Evolutionary conservation across 2,329 filamentous ascomycete genomes (phyloP).

Genomic region (Magnaporthiopsis poae): DNA sequence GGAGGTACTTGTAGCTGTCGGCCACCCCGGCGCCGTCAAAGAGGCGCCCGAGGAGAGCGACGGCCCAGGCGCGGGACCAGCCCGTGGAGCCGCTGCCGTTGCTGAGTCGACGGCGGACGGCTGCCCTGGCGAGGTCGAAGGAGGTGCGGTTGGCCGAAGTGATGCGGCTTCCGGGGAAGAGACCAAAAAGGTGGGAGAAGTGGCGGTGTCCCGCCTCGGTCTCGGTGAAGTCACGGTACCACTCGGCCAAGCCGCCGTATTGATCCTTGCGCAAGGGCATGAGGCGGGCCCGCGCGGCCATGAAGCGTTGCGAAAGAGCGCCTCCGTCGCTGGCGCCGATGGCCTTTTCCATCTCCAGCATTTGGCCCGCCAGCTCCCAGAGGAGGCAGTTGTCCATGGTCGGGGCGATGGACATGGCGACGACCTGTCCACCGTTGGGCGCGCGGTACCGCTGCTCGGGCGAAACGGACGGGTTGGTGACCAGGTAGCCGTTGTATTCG

Average conservation of each 20-base stretch:
- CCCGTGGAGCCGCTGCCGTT: constrained; percentile 28
- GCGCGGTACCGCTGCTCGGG: constrained; percentile 18
- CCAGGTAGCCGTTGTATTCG: constrained; percentile 18
- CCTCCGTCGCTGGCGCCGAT: constrained; percentile 2
- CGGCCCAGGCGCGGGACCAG: constrained; percentile 35
- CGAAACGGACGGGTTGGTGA: constrained; percentile 19
- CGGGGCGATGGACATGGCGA: not conserved
- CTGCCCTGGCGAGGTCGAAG: constrained; percentile 7
- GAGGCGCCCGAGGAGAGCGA: constrained; percentile 31
- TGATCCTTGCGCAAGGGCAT: constrained; percentile 4
- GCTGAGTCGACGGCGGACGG: constrained; percentile 6
- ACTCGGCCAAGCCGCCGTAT: constrained; percentile 9
- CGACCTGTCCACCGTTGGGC: constrained; percentile 10
- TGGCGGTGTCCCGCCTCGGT: constrained; percentile 32
- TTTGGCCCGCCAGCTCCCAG: constrained; percentile 5
- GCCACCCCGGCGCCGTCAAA: constrained; percentile 23
- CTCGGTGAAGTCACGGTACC: constrained; percentile 16
- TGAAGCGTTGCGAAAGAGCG: not conserved
- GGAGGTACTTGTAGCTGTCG: constrained; percentile 23
- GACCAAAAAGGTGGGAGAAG: constrained; percentile 29
- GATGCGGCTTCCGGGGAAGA: constrained; percentile 29
- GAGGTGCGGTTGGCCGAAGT: constrained; percentile 8
- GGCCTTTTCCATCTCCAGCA: not conserved
- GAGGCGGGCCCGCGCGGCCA: constrained; percentile 1
- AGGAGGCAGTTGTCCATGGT: constrained; percentile 10